Evolutionary conservation across 495 filamentous ascomycete species (phyloP).

Genomic region (Penicillium robsamsonii): DNA sequence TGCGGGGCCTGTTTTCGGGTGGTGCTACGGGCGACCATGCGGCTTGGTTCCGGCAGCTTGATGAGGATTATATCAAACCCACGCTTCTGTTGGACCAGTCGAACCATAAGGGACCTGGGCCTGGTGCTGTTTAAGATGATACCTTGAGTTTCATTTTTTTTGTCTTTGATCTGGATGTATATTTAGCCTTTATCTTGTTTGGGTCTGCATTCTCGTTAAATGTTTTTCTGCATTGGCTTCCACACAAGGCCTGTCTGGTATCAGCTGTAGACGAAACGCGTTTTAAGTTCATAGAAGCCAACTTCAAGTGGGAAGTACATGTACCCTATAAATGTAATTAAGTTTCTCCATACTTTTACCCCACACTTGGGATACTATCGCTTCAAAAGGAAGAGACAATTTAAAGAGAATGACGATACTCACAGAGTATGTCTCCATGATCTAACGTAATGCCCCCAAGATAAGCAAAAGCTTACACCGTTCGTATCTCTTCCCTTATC

Average conservation of each 20-base stretch:
- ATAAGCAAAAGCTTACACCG: conserved; percentile 2
- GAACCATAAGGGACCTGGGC: conserved; percentile 45
- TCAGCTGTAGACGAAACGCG: background rate
- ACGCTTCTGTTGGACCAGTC: conserved; percentile 79
- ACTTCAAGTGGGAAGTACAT: background rate
- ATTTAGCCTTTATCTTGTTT: conserved; percentile 28
- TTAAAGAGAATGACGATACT: no score
- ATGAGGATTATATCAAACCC: conserved; percentile 97
- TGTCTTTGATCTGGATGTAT: conserved; percentile 24
- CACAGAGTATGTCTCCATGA: no score
- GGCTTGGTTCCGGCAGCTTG: conserved; percentile 86
- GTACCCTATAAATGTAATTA: background rate
- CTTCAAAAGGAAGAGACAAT: background rate
- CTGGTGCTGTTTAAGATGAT: conserved; percentile 40
- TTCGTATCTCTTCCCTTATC: conserved; percentile 6
- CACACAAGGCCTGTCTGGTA: background rate
- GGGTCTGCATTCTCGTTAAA: conserved; percentile 19
- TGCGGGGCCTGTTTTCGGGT: conserved; percentile 68
- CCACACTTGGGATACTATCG: background rate
- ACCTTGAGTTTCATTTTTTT: conserved; percentile 19
- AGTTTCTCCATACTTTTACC: background rate
- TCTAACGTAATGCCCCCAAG: background rate
- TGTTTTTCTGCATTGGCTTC: conserved; percentile 8
- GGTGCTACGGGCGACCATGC: conserved; percentile 82
- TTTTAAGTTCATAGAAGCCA: background rate